phyloP scores from a whole-genome alignment of 1,284 basidiomycete species.

The Melampsora americana region DNA sequence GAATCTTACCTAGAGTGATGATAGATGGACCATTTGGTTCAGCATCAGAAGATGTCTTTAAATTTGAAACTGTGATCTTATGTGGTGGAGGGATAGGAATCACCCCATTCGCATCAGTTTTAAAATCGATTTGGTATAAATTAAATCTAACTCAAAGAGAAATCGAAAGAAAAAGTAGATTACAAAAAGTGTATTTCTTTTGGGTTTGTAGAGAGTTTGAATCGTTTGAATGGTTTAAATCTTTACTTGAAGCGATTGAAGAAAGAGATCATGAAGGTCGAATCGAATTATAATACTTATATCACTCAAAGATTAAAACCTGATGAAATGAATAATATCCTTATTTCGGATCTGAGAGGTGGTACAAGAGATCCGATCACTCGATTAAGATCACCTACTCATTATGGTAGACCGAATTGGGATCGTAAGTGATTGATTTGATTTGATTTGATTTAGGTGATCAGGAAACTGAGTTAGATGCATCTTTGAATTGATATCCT shows the following conservation, averaged over 20 bases:
- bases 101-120: too few species aligned
- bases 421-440: constrained; percentile 47
- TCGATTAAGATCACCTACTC: too few species aligned
- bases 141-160: constrained; percentile 64
- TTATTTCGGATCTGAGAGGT: constrained; percentile 76
- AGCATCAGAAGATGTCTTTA: constrained; percentile 78
- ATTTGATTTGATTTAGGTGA: neutral
- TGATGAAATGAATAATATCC: constrained; percentile 83
- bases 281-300: constrained; percentile 73
- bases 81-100: too few species aligned
- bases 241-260: constrained; percentile 80
- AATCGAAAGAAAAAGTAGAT: constrained; percentile 48
- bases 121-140: too few species aligned
- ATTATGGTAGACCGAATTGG: constrained; percentile 79
- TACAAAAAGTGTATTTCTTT: constrained; percentile 55
- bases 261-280: constrained; percentile 73
- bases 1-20: constrained; percentile 78
- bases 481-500: too few species aligned
- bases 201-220: constrained; percentile 51
- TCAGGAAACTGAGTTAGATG: too few species aligned
- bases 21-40: constrained; percentile 57
- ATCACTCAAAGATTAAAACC: constrained; percentile 81
- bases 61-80: constrained; percentile 52
- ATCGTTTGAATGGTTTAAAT: constrained; percentile 85
- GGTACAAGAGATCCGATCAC: constrained; percentile 83